phyloP scores from a whole-genome alignment of 192 early-diverging fungal genomes.

The Physocladia obscura region DNA sequence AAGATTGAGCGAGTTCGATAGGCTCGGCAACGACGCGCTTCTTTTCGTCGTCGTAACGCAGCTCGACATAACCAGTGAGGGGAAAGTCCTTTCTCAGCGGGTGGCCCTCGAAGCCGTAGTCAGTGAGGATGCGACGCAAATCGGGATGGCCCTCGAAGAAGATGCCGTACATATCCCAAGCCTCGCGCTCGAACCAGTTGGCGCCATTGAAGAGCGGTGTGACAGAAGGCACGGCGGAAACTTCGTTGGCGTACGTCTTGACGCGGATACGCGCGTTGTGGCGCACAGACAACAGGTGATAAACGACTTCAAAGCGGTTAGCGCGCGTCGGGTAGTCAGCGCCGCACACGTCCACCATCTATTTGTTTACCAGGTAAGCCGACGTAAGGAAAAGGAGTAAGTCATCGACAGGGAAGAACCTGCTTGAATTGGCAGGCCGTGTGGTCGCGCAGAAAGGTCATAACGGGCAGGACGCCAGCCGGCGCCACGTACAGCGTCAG shows the following conservation, averaged over 20 bases:
- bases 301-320: slow-evolving; percentile 97
- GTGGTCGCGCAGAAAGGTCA: slow-evolving; percentile 83
- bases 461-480: slow-evolving; percentile 69
- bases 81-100: slow-evolving; percentile 96
- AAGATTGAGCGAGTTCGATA: slow-evolving; percentile 91
- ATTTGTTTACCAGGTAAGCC: too few relatives aligned
- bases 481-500: slow-evolving; percentile 93
- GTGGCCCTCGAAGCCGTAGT: slow-evolving; percentile 96
- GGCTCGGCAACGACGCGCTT: slow-evolving; percentile 97
- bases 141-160: slow-evolving; percentile 96
- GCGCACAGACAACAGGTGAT: slow-evolving; percentile 82
- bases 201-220: slow-evolving; percentile 77
- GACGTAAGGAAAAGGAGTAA: too few relatives aligned
- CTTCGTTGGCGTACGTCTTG: slow-evolving; percentile 95
- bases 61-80: slow-evolving; percentile 97
- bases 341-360: slow-evolving; percentile 78
- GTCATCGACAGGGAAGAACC: too few relatives aligned
- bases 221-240: slow-evolving; percentile 84
- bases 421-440: too few relatives aligned
- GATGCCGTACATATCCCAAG: slow-evolving; percentile 98
- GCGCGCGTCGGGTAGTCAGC: slow-evolving; percentile 87
- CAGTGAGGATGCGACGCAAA: slow-evolving; percentile 88
- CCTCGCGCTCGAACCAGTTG: slow-evolving; percentile 98
- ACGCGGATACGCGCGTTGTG: slow-evolving; percentile 94
- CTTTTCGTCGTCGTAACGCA: slow-evolving; percentile 96